Evolutionary conservation across 352 stramenopile genomes (phyloP).

Genomic region (Globisporangium cystogenes): DNA sequence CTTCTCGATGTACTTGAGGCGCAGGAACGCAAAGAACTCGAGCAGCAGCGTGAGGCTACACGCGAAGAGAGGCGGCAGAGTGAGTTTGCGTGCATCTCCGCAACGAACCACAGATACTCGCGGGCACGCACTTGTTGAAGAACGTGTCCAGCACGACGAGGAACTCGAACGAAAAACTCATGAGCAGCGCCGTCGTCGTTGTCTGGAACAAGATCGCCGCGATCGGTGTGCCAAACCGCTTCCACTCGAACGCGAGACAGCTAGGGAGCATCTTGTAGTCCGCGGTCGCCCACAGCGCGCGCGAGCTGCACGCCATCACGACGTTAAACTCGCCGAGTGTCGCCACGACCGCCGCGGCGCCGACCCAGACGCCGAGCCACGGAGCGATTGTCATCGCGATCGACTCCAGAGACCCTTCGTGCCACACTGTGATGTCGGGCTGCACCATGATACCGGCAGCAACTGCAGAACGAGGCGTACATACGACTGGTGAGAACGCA

Average conservation of each 20-base stretch:
- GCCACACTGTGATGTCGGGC: conserved; percentile 58
- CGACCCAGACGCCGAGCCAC: conserved; percentile 81
- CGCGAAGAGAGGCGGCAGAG: neutral
- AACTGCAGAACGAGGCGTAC: conserved; percentile 17
- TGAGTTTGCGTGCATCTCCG: neutral
- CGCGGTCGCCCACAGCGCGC: conserved; percentile 72
- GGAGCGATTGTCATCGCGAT: conserved; percentile 67
- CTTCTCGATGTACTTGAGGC: conserved; percentile 79
- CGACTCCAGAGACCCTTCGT: conserved; percentile 69
- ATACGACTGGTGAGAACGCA: neutral
- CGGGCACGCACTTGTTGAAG: conserved; percentile 78
- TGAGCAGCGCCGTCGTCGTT: conserved; percentile 64
- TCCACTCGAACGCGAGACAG: conserved; percentile 54
- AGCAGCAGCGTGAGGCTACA: conserved; percentile 67
- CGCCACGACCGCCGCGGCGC: conserved; percentile 65
- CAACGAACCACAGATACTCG: neutral
- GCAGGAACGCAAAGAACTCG: conserved; percentile 81
- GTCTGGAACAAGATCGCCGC: conserved; percentile 75
- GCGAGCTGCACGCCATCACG: conserved; percentile 81
- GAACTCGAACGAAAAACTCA: conserved; percentile 83
- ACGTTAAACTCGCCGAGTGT: conserved; percentile 85
- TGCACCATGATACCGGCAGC: conserved; percentile 75
- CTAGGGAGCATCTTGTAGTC: conserved; percentile 85
- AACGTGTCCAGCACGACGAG: conserved; percentile 82
- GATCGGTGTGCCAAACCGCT: conserved; percentile 74